Evolutionary conservation across 2,329 filamentous ascomycete genomes (phyloP).

Genomic region (Sporothrix brasiliensis): DNA sequence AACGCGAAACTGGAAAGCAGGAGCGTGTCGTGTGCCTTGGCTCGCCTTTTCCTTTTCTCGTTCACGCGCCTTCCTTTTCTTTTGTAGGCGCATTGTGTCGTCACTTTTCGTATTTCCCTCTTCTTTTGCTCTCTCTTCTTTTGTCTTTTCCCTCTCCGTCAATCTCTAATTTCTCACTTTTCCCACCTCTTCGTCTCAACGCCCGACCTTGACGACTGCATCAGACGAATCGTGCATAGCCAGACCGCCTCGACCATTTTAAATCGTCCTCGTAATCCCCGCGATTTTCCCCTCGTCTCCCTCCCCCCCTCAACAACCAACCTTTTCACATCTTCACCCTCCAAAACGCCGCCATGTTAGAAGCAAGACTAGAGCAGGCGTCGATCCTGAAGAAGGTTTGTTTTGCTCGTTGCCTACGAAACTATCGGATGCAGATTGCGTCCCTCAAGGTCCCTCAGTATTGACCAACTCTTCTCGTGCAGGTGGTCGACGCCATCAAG

Average conservation of each 20-base stretch:
- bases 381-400: slow-evolving; percentile 89
- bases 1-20: slow-evolving; percentile 34
- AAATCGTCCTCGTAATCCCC: background rate
- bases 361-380: slow-evolving; percentile 96
- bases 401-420: background rate
- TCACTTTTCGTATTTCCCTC: background rate
- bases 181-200: background rate
- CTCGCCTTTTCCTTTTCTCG: slow-evolving; percentile 4
- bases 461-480: slow-evolving; percentile 7
- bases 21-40: slow-evolving; percentile 26
- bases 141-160: background rate
- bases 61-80: slow-evolving; percentile 4
- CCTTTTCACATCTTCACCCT: slow-evolving; percentile 17
- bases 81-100: slow-evolving; percentile 17
- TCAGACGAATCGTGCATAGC: slow-evolving; percentile 7
- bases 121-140: slow-evolving; percentile 2
- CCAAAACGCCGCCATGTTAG: slow-evolving; percentile 68
- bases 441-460: background rate
- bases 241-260: slow-evolving; percentile 16
- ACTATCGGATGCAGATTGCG: background rate
- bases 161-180: background rate
- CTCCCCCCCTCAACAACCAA: background rate
- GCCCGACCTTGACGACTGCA: slow-evolving; percentile 14
- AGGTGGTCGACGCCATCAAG: slow-evolving; percentile 99
- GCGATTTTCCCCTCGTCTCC: slow-evolving; percentile 2